Base-by-base conservation (phyloP, 768 basidiomycete species). In the Postia placenta region DNA sequence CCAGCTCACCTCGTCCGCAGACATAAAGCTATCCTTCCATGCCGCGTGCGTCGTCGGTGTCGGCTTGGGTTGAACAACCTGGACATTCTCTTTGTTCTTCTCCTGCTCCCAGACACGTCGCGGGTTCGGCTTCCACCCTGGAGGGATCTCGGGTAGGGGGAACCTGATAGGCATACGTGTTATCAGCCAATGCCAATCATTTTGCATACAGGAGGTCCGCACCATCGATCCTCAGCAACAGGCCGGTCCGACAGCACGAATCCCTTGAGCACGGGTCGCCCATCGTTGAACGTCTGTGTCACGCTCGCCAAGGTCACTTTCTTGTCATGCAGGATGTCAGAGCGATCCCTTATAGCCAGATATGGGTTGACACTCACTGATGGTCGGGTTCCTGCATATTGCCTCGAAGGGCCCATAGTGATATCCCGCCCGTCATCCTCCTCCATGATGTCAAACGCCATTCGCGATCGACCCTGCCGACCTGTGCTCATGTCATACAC, bases 71-170 rank as follows among this genome's bases (percentile, higher is more conserved):
- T 5, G 45, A 45, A 40, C 23, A 28, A 33, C 20, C 42, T 58
- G 46, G 54, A 59, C 59, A 27, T 67, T 62, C 41, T 68, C 66
- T 42, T 69, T 72, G 51, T 71, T 60, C 27, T 65, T 64, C 20
- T 63, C 66, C 43, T 71, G 69, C 41, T 72, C 71, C 83, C 92
- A 95, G 2, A 96, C 75, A n/a, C 77, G 70, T 22, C 70, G 74
- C 1, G 94, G 96, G 58, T 94, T 74, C 0, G 96, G 87, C 56
- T 72, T 79, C 95, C 95, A 98, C 14, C 79, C 86, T 52, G 75
- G 60, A 2, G 94, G 93, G 39, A 95, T 69, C 12, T 88, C 83
- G 1, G 92, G 88, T 27, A 92, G 65, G 4, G 84, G 81, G 65
- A 89, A 96, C 86, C 92, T 94, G 50, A 26, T 26, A 11, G 38